Percentiles rank a stretch among this genome's conserved stretches.
These are phyloP conservation scores for Aaosphaeria pasadenensis DNA, from an alignment of 2,329 filamentous ascomycete genomes.

Conservation along the genomic window DNA sequence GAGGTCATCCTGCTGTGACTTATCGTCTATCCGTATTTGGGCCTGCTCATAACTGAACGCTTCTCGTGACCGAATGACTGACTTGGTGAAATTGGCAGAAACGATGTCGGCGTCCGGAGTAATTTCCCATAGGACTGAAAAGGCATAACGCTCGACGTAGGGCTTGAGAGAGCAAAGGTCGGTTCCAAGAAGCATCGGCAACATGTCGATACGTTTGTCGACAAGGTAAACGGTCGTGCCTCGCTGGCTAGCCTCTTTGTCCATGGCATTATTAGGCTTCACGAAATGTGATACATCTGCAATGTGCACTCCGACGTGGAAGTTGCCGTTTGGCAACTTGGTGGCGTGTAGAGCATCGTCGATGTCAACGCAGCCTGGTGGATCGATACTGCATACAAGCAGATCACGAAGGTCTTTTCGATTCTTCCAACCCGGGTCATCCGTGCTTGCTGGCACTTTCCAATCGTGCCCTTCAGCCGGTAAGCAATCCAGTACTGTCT, in stretches of 20 bases:
- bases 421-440: conserved; percentile 83
- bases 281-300: conserved; percentile 99
- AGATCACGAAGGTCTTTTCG: conserved; percentile 80
- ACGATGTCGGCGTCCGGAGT: conserved; percentile 82
- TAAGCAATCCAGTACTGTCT: conserved; percentile 89
- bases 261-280: conserved; percentile 96
- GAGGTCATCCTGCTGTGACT: conserved; percentile 80
- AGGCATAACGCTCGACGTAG: conserved; percentile 76
- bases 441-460: conserved; percentile 77
- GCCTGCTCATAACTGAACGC: conserved; percentile 98
- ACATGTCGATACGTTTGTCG: conserved; percentile 99
- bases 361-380: conserved; percentile 93
- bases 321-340: conserved; percentile 84
- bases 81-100: conserved; percentile 87
- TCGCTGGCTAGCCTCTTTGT: conserved; percentile 86
- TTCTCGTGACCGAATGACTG: conserved; percentile 93
- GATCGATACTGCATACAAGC: conserved; percentile 95
- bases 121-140: conserved; percentile 69
- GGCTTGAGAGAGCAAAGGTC: conserved; percentile 96
- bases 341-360: conserved; percentile 93
- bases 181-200: conserved; percentile 92
- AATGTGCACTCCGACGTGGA: conserved; percentile 95
- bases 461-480: conserved; percentile 90
- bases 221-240: conserved; percentile 97
- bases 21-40: conserved; percentile 88